Percentiles rank a stretch among this genome's conserved stretches.
Conservation (phyloP, 352 stramenopile species). For the Globisporangium middletonii region DNA sequence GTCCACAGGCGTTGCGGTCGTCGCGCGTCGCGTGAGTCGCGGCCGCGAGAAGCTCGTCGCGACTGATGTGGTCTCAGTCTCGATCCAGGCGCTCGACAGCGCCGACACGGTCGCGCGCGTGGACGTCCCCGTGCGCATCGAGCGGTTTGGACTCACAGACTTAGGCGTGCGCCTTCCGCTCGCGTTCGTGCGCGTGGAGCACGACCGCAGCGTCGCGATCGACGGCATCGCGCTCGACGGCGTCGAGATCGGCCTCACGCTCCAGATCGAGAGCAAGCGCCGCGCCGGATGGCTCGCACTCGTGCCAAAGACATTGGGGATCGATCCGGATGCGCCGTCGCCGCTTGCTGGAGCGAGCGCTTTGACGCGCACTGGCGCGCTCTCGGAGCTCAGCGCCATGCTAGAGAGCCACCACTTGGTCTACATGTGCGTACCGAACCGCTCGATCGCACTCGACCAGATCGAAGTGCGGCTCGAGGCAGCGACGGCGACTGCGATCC, state of each 20-base stretch:
- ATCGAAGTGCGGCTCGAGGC: constrained; percentile 8
- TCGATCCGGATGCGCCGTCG: neutral
- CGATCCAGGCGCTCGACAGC: constrained; percentile 1
- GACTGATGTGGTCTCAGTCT: constrained; percentile 4
- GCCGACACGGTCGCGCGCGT: neutral
- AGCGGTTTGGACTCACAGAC: constrained; percentile 1
- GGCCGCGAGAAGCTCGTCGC: constrained; percentile 5
- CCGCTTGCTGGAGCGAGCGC: neutral
- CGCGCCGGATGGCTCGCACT: constrained; percentile 2
- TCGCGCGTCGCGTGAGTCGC: constrained; percentile 1
- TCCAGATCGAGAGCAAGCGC: constrained; percentile 4
- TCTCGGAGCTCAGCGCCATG: constrained; percentile 12
- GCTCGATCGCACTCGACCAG: neutral
- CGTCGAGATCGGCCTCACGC: constrained; percentile 5
- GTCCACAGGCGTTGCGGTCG: neutral
- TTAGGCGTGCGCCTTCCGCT: constrained; percentile 5
- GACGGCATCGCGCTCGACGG: constrained; percentile 10
- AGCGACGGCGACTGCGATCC: neutral
- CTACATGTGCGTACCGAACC: constrained; percentile 1
- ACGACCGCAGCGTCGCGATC: constrained; percentile 2
- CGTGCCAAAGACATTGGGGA: neutral
- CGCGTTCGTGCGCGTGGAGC: constrained; percentile 6
- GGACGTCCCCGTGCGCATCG: constrained; percentile 6
- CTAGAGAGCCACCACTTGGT: constrained; percentile 5
- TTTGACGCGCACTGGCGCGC: neutral